Conservation (phyloP, 352 stramenopile genomes). For the Globisporangium viniferum region DNA sequence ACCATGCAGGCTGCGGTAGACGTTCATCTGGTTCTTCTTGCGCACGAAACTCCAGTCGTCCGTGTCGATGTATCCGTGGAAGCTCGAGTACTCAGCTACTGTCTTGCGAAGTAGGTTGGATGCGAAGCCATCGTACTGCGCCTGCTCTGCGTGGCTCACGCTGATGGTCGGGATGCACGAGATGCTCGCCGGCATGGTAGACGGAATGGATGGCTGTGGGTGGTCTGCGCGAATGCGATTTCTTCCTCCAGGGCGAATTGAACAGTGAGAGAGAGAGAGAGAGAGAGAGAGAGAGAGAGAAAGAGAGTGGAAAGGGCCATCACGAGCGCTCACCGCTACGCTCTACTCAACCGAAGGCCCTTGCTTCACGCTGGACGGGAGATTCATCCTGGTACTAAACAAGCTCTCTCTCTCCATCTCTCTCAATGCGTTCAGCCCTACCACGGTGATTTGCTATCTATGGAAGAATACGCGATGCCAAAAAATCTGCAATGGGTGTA, state of each 20-base stretch:
- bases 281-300: neutral
- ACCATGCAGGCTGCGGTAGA: conserved; percentile 4
- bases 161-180: conserved; percentile 11
- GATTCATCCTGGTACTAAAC: neutral
- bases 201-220: neutral
- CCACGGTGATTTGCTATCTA: no score
- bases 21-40: conserved; percentile 12
- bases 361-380: neutral
- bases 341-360: neutral
- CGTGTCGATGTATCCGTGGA: conserved; percentile 13
- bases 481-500: conserved; percentile 6
- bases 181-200: neutral
- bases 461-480: neutral
- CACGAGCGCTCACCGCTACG: neutral
- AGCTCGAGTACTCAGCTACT: conserved; percentile 15
- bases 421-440: neutral
- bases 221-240: neutral
- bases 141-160: conserved; percentile 9
- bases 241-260: neutral
- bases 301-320: conserved; percentile 1
- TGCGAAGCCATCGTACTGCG: conserved; percentile 11
- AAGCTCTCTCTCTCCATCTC: neutral
- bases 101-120: conserved; percentile 9
- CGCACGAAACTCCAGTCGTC: conserved; percentile 12
- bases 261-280: conserved; percentile 2